These are phyloP conservation scores for Taxillus chinensis DNA, from an alignment of 164 flowering plant species.

Conservation along the genomic window DNA sequence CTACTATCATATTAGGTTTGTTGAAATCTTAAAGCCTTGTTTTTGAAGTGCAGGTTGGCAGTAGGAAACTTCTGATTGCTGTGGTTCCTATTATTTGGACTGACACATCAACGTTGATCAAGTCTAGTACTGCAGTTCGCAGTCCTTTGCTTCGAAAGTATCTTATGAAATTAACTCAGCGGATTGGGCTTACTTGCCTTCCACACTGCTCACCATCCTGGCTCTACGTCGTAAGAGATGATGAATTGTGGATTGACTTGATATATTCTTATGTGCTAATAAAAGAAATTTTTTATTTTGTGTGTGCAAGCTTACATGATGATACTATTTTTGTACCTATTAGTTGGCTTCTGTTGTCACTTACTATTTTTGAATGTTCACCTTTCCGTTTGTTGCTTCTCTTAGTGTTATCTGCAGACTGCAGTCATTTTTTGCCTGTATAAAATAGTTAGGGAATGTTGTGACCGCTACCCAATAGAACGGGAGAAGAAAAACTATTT, in stretches of 20 bases:
- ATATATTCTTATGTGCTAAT: too few species aligned
- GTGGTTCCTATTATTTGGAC: constrained; percentile 63
- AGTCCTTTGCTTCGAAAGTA: constrained; percentile 90
- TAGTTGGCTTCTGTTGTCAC: too few species aligned
- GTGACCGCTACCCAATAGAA: too few species aligned
- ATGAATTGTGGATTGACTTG: background rate
- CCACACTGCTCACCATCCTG: constrained; percentile 69
- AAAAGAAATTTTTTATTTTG: too few species aligned
- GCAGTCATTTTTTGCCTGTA: too few species aligned
- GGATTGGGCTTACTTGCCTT: constrained; percentile 73
- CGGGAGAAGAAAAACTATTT: too few species aligned
- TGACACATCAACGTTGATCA: constrained; percentile 49
- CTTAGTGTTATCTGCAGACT: too few species aligned
- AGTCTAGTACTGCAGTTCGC: constrained; percentile 49
- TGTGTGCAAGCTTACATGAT: too few species aligned
- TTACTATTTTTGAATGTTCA: too few species aligned
- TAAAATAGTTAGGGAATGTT: too few species aligned
- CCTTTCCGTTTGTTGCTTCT: too few species aligned
- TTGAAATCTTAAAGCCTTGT: constrained; percentile 1
- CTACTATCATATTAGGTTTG: background rate
- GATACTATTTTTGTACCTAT: too few species aligned
- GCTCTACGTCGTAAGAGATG: constrained; percentile 73
- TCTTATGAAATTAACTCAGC: constrained; percentile 71
- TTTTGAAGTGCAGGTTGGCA: constrained; percentile 52
- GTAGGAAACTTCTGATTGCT: constrained; percentile 42